These are phyloP conservation scores for Hanseniaspora clermontiae DNA, from an alignment of 805 yeast genomes.

Conservation along the genomic window DNA sequence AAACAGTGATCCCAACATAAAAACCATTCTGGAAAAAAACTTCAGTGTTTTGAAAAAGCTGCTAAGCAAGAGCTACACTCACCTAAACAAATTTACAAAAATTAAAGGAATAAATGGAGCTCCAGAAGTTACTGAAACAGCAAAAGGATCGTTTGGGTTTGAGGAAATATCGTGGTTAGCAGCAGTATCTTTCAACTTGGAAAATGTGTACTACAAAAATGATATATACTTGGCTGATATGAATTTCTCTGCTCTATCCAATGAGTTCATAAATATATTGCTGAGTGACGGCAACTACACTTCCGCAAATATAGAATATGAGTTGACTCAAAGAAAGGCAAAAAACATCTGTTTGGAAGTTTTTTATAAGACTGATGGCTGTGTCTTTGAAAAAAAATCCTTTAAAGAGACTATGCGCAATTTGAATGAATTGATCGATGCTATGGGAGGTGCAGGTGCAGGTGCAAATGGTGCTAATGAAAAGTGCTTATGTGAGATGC, in stretches of 20 bases:
- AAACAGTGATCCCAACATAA: background rate
- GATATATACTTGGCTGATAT: constrained; percentile 15
- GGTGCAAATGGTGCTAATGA: background rate
- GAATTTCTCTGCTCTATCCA: constrained; percentile 19
- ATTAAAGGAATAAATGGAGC: constrained; percentile 13
- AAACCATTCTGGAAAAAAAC: background rate
- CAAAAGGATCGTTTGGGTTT: constrained; percentile 18
- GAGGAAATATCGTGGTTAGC: constrained; percentile 34
- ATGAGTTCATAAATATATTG: constrained; percentile 17
- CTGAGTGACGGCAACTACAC: constrained; percentile 8
- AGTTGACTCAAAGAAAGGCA: background rate
- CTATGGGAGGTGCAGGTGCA: background rate
- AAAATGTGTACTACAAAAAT: constrained; percentile 21
- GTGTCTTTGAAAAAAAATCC: background rate
- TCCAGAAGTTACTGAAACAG: background rate
- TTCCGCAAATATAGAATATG: background rate
- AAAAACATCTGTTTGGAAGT: background rate
- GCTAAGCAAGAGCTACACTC: constrained; percentile 13
- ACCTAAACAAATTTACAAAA: constrained; percentile 14
- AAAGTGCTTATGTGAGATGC: background rate
- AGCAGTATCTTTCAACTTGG: constrained; percentile 27
- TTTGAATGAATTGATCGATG: background rate
- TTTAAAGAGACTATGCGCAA: background rate
- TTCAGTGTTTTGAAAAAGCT: background rate
- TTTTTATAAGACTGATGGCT: constrained; percentile 2